Evolutionary conservation across 441 rosid species (phyloP).

Genomic region (Capsella rubella): DNA sequence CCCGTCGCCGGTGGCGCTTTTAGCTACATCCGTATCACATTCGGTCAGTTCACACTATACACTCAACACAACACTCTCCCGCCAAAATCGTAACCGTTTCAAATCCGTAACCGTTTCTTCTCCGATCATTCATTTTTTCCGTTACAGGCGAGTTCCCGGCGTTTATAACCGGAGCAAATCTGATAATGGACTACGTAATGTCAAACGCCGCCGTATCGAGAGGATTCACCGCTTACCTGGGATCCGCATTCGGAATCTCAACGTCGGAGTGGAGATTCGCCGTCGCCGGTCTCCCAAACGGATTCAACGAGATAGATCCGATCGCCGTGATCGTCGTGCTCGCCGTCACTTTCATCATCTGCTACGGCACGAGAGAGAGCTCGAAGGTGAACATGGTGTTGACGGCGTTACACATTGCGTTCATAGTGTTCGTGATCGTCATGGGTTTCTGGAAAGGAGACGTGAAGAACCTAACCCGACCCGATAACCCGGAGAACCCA

Average conservation of each 20-base stretch:
- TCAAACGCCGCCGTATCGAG: conserved; percentile 96
- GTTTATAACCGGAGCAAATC: conserved; percentile 81
- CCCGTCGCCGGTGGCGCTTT: conserved; percentile 99
- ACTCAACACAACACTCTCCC: conserved; percentile 11
- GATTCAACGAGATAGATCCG: conserved; percentile 78
- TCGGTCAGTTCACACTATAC: conserved; percentile 51
- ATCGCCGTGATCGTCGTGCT: conserved; percentile 66
- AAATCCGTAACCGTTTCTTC: conserved; percentile 21
- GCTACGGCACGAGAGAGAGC: conserved; percentile 83
- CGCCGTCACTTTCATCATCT: conserved; percentile 69
- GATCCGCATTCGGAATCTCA: conserved; percentile 68
- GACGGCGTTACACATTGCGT: conserved; percentile 73
- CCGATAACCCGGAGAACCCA: conserved; percentile 56
- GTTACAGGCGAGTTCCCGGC: conserved; percentile 83
- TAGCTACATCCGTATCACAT: conserved; percentile 87
- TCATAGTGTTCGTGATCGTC: conserved; percentile 70
- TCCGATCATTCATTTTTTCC: not conserved
- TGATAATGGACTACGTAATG: conserved; percentile 82
- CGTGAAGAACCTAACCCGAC: conserved; percentile 60
- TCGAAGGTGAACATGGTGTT: conserved; percentile 77
- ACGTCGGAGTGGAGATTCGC: conserved; percentile 66
- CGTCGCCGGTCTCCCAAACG: conserved; percentile 67
- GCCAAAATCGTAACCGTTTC: conserved; percentile 5
- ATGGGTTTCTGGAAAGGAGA: conserved; percentile 86
- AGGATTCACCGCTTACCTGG: conserved; percentile 74